Evolutionary conservation across 768 basidiomycete species (phyloP).

Genomic region (Suillus brevipes): DNA sequence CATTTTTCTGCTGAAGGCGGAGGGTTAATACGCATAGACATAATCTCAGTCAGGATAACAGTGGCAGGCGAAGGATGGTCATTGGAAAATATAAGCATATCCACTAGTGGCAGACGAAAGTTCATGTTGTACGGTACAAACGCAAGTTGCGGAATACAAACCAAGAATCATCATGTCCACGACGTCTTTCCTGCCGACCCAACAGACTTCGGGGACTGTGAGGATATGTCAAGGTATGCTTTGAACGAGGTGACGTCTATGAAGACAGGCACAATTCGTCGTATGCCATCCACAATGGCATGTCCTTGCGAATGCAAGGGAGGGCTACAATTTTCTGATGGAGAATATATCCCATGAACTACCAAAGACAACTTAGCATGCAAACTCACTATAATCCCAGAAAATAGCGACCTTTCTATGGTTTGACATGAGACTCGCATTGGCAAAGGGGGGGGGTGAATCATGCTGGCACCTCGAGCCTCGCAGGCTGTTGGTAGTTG

Average conservation of each 20-base stretch:
- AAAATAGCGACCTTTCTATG: slow-evolving; percentile 43
- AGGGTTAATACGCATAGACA: slow-evolving; percentile 60
- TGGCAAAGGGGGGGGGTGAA: not conserved
- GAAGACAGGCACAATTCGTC: slow-evolving; percentile 44
- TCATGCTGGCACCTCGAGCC: not conserved
- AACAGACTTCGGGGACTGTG: slow-evolving; percentile 35
- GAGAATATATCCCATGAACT: not conserved
- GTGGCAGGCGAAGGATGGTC: slow-evolving; percentile 56
- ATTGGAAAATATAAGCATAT: slow-evolving; percentile 65
- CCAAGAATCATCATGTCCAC: slow-evolving; percentile 51
- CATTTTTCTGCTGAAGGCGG: slow-evolving; percentile 51
- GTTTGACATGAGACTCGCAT: slow-evolving; percentile 32
- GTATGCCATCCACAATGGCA: slow-evolving; percentile 44
- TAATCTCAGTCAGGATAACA: slow-evolving; percentile 65
- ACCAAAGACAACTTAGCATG: not conserved
- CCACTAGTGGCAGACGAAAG: slow-evolving; percentile 46
- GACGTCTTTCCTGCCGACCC: slow-evolving; percentile 35
- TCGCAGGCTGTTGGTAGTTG: not conserved
- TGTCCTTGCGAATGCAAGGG: slow-evolving; percentile 34
- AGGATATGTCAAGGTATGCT: slow-evolving; percentile 53
- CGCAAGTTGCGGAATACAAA: slow-evolving; percentile 18
- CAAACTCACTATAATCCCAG: slow-evolving; percentile 36
- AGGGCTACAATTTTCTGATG: slow-evolving; percentile 32
- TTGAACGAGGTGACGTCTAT: slow-evolving; percentile 52
- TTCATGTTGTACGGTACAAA: slow-evolving; percentile 8